Evolutionary conservation across 169 alveolate species (phyloP).

Genomic region (Sarcocystis neurona): DNA sequence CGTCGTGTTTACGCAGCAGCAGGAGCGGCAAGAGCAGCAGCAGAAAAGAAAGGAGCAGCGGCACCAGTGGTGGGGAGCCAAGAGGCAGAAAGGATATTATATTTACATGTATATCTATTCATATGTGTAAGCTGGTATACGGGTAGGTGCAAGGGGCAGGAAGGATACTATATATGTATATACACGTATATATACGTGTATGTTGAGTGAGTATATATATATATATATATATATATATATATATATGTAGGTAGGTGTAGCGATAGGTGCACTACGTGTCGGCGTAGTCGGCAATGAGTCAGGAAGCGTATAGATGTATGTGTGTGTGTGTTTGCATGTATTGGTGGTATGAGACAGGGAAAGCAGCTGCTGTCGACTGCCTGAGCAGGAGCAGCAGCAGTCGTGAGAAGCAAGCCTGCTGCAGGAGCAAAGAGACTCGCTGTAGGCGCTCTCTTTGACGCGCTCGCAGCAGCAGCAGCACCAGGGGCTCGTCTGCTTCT

Average conservation of each 20-base stretch:
- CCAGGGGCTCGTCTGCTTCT: too few relatives aligned
- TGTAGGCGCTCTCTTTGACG: neutral
- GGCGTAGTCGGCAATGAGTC: neutral
- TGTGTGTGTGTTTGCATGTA: too few relatives aligned
- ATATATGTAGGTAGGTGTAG: neutral
- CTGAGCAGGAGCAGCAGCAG: too few relatives aligned
- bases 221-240: neutral
- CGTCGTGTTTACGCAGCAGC: too few relatives aligned
- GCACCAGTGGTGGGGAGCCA: neutral
- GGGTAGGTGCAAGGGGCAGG: too few relatives aligned
- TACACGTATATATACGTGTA: neutral
- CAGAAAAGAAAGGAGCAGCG: neutral
- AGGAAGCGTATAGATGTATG: neutral
- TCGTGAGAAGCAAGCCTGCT: too few relatives aligned
- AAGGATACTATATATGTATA: neutral
- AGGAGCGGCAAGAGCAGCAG: too few relatives aligned
- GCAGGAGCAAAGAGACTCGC: neutral
- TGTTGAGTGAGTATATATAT: neutral
- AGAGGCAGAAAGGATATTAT: neutral
- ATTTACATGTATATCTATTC: neutral
- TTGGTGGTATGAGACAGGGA: too few relatives aligned
- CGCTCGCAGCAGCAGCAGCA: neutral
- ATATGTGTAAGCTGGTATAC: neutral
- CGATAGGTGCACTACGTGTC: neutral
- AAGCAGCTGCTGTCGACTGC: too few relatives aligned